phyloP scores from a whole-genome alignment of 192 early-diverging fungal species.

The Coemansia asiatica region DNA sequence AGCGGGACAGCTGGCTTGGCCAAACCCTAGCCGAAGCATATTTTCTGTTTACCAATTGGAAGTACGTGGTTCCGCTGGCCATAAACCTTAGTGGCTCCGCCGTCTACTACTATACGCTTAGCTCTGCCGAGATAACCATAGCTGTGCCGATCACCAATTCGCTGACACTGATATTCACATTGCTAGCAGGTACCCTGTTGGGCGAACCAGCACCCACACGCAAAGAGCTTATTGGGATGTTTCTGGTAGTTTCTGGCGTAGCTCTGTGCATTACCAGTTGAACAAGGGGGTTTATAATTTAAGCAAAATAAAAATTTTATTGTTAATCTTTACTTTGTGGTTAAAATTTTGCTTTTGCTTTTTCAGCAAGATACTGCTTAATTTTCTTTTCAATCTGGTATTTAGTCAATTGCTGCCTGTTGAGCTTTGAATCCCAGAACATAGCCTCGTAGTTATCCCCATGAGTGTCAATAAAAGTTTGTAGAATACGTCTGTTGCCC shows the following conservation, averaged over 20 bases:
- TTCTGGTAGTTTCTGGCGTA: slow-evolving; percentile 67
- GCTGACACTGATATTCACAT: slow-evolving; percentile 84
- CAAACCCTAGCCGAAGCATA: slow-evolving; percentile 65
- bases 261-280: slow-evolving; percentile 62
- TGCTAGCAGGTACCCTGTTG: slow-evolving; percentile 72
- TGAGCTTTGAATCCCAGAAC: slow-evolving; percentile 75
- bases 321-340: slow-evolving; percentile 8
- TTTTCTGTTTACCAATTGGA: slow-evolving; percentile 84
- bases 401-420: slow-evolving; percentile 67
- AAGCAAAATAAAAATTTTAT: slow-evolving; percentile 5
- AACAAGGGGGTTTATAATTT: slow-evolving; percentile 2
- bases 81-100: slow-evolving; percentile 90
- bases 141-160: slow-evolving; percentile 93
- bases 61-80: slow-evolving; percentile 83
- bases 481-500: slow-evolving; percentile 60
- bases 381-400: slow-evolving; percentile 65
- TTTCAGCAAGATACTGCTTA: slow-evolving; percentile 46
- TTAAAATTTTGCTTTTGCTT: slow-evolving; percentile 16
- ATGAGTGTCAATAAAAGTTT: slow-evolving; percentile 66
- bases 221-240: slow-evolving; percentile 66
- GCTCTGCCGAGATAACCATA: slow-evolving; percentile 77
- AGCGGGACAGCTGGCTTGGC: slow-evolving; percentile 57
- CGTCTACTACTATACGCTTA: slow-evolving; percentile 91
- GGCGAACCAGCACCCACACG: slow-evolving; percentile 73
- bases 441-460: slow-evolving; percentile 73